Evolutionary conservation across 1,284 basidiomycete species (phyloP), one percentile per base, ranked within the genome.

Genomic region (Takashimella koratensis): DNA sequence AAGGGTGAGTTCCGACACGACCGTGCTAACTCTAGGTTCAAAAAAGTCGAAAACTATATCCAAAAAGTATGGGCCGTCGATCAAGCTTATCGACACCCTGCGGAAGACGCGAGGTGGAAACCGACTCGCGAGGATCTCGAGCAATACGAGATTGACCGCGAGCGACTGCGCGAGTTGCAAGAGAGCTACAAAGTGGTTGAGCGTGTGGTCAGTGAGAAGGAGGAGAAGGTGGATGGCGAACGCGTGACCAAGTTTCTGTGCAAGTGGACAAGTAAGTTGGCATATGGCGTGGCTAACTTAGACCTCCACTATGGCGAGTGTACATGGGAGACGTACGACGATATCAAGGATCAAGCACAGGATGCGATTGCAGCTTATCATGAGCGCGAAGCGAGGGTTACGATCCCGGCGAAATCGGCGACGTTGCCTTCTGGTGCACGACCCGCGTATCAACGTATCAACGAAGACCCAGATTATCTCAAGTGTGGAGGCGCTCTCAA

Each of bases 31-130:
- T 13, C 25, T 25, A 58, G 93, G 25, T 82, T 97, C 70, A 98
- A 98, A 78, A 89, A 93, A 53, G 91, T 99, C 54, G 95, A 98
- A 77, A 98, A 98, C 78, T 99, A 98, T 77, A 96, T 99, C 81
- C 95, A 95, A 72, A 83, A 85, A 19, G 76, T 82, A 36, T 81
- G 78, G 73, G 60, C 67, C 82, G 85, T 78, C 1, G 90, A 90
- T 76, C 85, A 90, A 60, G 81, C 84, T 5, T 83, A 86, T 43
- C 79, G 91, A 21, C 51, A 72, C 59, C 70, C 70, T 13, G 60
- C 62, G 16, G 67, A 69, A 2, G 68, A 79, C 78, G 66, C 68
- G 22, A 51, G 81, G 82, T 45, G 87, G 4, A 82, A 84, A 16
- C 81, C 92, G 21, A 85, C 87, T 1, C 83, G 83, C 12, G 95